Base-by-base conservation (phyloP, 306 rosid species). In the Prunus mongolica region DNA sequence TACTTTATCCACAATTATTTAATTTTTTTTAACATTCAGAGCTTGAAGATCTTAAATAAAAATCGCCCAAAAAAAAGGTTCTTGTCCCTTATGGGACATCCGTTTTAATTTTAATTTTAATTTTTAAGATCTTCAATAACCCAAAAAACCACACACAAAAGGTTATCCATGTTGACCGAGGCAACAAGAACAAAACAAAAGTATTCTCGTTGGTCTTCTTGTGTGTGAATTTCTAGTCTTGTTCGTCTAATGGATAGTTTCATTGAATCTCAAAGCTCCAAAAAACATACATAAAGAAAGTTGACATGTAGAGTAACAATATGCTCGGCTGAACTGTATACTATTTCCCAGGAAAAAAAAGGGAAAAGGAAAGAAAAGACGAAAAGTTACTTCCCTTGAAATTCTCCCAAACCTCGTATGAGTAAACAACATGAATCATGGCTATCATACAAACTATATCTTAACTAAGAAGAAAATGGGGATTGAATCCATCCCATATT, bases 381-480 rank as follows among this genome's bases (percentile, higher is more conserved):
- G 68, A 32, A 13, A 3, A 12, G 16, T 20, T 72, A 60, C 27
- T 14, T 52, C 20, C 44, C 34, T n/a, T 57, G 49, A 25, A n/a
- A 32, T 76, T 58, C 60, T 57, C 11, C 71, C 63, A 78, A 83
- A 80, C 24, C 66, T 80, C 52, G 76, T 14, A 15, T 65, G 51
- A 71, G 71, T n/a, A 58, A 57, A 73, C 68, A 28, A 75, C 24
- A 79, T 65, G 73, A 65, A 75, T 38, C 79, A 78, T 50, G 80
- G 56, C 79, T 81, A 80, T 78, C 25, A 13, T 79, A 82, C 69
- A 84, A 22, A 65, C 25, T 47, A 14, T 61, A 66, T 73, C 85
- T 88, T 83, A 94, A 20, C 78, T 58, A 74, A 94, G 87, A 87
- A 95, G 97, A 81, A 95, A 95, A 84, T 88, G 85, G 54, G 98